Conservation (phyloP, 495 filamentous ascomycete species). For the Talaromyces nanjingensis region DNA sequence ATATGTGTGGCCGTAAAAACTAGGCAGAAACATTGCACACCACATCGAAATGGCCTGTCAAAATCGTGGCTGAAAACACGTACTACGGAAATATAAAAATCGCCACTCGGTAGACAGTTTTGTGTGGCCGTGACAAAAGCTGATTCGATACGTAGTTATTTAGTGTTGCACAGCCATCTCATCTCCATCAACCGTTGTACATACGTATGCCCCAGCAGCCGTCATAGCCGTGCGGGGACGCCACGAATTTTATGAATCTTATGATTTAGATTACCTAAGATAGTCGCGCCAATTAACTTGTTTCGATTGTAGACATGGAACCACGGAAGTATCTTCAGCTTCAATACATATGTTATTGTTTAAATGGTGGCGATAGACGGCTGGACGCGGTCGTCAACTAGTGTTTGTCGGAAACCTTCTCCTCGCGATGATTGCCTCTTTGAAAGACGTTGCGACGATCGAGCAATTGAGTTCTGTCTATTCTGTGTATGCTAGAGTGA, state of each 20-base stretch:
- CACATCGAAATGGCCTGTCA: neutral
- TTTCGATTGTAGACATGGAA: neutral
- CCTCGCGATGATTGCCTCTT: neutral
- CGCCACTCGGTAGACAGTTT: neutral
- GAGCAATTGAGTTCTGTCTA: neutral
- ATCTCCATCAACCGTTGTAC: neutral
- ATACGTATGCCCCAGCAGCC: neutral
- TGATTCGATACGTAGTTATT: neutral
- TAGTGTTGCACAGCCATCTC: neutral
- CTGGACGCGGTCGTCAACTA: neutral
- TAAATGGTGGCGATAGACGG: neutral
- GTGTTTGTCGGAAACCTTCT: neutral
- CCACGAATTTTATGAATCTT: neutral
- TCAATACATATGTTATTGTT: no score
- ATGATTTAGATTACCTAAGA: neutral
- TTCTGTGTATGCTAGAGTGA: neutral
- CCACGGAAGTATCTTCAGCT: no score
- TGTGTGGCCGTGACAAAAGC: neutral
- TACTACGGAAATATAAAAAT: neutral
- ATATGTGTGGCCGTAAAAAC: neutral
- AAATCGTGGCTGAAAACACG: neutral
- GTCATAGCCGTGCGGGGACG: neutral
- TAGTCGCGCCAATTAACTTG: neutral
- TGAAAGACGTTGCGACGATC: neutral
- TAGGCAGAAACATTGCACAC: neutral